Conservation (phyloP, 1,284 basidiomycete species). For the Melampsora medusae region DNA sequence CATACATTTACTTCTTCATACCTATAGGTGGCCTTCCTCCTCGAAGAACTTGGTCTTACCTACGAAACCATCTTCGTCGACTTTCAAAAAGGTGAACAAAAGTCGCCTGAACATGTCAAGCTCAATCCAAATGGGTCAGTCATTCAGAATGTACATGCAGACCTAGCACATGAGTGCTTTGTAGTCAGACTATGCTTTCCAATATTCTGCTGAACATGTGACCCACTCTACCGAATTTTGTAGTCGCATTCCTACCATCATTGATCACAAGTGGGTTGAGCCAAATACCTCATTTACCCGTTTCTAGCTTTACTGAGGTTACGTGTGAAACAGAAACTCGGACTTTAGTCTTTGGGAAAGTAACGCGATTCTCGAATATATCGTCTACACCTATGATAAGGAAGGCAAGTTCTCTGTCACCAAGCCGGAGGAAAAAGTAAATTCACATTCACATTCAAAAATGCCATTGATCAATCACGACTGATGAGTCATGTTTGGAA, state of each 20-base stretch:
- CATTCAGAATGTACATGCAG: background rate
- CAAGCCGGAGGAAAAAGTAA: slow-evolving; percentile 11
- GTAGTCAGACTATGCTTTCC: background rate
- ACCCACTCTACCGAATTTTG: background rate
- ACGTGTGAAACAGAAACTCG: slow-evolving; percentile 33
- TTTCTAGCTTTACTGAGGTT: slow-evolving; percentile 15
- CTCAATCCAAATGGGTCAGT: slow-evolving; percentile 15
- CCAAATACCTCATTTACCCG: background rate
- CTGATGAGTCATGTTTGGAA: background rate
- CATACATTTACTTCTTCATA: background rate
- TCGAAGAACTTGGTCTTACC: slow-evolving; percentile 23
- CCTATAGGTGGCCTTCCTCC: slow-evolving; percentile 10
- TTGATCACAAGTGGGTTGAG: slow-evolving; percentile 14
- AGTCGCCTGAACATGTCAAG: slow-evolving; percentile 1
- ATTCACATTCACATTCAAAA: background rate
- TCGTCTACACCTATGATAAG: slow-evolving; percentile 50
- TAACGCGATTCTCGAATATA: slow-evolving; percentile 50
- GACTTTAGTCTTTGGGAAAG: slow-evolving; percentile 49
- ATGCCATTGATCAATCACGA: too few species aligned
- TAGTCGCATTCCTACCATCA: slow-evolving; percentile 27
- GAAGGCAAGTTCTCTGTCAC: slow-evolving; percentile 27
- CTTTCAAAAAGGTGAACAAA: slow-evolving; percentile 23
- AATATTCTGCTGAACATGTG: background rate
- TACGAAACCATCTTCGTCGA: slow-evolving; percentile 17
- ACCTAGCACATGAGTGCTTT: background rate